Evolutionary conservation across 202 grass and related monocot genomes (phyloP).

Genomic region (Dendrocalamus latiflorus): DNA sequence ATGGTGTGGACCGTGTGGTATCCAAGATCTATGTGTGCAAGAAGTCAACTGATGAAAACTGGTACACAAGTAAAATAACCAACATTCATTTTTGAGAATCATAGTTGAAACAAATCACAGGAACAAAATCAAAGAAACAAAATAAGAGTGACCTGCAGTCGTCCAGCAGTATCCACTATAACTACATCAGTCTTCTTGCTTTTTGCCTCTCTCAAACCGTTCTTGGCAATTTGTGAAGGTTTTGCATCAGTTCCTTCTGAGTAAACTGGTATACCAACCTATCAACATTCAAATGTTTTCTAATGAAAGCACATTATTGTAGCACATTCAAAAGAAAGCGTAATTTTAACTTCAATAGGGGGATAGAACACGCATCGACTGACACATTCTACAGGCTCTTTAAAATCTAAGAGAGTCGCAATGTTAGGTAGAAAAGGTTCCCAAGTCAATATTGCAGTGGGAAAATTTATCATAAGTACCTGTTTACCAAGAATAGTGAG

Average conservation of each 20-base stretch:
- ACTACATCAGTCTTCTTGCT: conserved; percentile 68
- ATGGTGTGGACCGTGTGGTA: too few species aligned
- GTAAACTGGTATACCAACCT: conserved; percentile 91
- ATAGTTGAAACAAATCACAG: too few species aligned
- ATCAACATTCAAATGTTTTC: conserved; percentile 27
- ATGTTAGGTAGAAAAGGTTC: too few species aligned
- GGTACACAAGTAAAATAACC: too few species aligned
- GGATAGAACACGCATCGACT: too few species aligned
- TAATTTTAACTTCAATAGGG: conserved; percentile 9
- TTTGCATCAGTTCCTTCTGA: conserved; percentile 71
- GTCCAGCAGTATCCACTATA: conserved; percentile 95
- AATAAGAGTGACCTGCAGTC: too few species aligned
- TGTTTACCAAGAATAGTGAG: conserved; percentile 81
- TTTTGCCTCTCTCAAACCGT: conserved; percentile 75
- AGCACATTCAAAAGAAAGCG: not conserved
- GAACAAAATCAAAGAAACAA: too few species aligned
- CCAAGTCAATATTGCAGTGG: too few species aligned
- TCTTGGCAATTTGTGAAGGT: conserved; percentile 78
- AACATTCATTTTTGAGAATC: too few species aligned
- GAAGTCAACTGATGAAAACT: too few species aligned
- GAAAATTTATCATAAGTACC: conserved; percentile 36
- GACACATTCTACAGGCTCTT: too few species aligned
- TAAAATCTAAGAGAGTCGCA: not conserved
- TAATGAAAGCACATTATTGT: not conserved
- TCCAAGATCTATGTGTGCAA: too few species aligned